Base-by-base conservation (phyloP, 768 basidiomycete species). In the Rhodotorula taiwanensis region DNA sequence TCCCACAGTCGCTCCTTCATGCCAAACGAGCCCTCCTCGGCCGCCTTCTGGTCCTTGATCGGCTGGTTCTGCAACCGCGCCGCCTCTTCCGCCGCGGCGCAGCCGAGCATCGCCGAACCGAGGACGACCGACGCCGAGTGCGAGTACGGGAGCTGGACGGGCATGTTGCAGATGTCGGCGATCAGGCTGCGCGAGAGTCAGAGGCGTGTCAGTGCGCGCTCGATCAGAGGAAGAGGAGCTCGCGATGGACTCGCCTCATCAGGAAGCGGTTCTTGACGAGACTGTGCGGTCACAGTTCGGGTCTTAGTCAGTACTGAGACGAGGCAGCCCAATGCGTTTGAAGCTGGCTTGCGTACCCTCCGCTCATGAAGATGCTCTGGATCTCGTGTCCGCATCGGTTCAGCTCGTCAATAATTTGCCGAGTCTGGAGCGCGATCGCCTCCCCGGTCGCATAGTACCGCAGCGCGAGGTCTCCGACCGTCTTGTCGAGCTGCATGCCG, bases 401-500 rank as follows among this genome's bases (percentile, higher is more conserved):
- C 80, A 98, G 86, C 64, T 83, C 82, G 72, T 92, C 88, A 62
- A 98, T 79, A 75, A 99, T 98, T 60, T 72, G 71, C 2, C 69
- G 30, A 28, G 71, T 72, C 56, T 72, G 72, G 23, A 73, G 55
- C 21, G 91, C 88, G 75, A 99, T 93, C 25, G 91, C 84, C 72
- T 95, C 89, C 50, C 97, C 83, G 0, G 92, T 87, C 58, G 90
- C 83, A 72, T 90, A 84, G 78, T 94, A 97, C 74, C 88, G 89
- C 64, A 84, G 83, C 16, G 93, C 89, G 58, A 99, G 84, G 75
- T 95, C 92, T 54, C 79, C 74, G 41, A 95, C 78, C 41, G 82
- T 81, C 67, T 81, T 79, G 73, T 91, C 88, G 57, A 98, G 83
- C 51, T 86, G 81, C 50, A 98, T 82, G 34, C 95, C 95, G 58